These are phyloP conservation scores for Pugionium dolabratum DNA, from an alignment of 345 rosid species.

Conservation along the genomic window DNA sequence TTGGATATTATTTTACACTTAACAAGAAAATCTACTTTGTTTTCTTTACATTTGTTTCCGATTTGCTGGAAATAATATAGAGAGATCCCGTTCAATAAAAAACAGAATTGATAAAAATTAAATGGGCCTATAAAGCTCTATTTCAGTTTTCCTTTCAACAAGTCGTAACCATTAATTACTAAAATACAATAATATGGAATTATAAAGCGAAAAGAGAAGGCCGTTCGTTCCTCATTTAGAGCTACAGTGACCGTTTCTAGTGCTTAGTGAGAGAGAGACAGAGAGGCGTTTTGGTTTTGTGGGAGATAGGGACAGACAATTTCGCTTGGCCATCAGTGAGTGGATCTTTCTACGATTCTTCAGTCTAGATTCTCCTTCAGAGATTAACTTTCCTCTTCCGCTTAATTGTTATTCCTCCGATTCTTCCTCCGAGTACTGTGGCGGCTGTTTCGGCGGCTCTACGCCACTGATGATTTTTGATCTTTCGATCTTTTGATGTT, in stretches of 20 bases:
- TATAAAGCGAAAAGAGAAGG: constrained; percentile 4
- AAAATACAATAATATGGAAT: no score
- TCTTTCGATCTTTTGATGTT: constrained; percentile 21
- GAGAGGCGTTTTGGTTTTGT: constrained; percentile 10
- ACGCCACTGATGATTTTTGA: constrained; percentile 21
- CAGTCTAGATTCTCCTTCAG: constrained; percentile 16
- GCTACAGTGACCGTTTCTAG: constrained; percentile 44
- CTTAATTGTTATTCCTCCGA: constrained; percentile 25
- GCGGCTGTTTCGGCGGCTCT: constrained; percentile 20
- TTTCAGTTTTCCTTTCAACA: not conserved
- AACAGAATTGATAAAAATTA: not conserved
- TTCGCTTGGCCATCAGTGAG: not conserved
- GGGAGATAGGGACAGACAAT: not conserved
- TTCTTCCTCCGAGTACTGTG: constrained; percentile 6
- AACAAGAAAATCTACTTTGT: constrained; percentile 1
- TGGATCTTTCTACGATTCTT: constrained; percentile 13
- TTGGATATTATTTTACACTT: not conserved
- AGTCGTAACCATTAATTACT: no score
- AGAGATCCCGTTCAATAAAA: not conserved
- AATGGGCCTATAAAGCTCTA: not conserved
- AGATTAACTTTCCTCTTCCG: not conserved
- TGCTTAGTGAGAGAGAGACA: constrained; percentile 9
- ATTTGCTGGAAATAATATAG: not conserved
- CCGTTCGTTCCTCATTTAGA: constrained; percentile 43
- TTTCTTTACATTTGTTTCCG: not conserved